Base-by-base conservation (phyloP, 345 rosid species). In the Geranium brycei region DNA sequence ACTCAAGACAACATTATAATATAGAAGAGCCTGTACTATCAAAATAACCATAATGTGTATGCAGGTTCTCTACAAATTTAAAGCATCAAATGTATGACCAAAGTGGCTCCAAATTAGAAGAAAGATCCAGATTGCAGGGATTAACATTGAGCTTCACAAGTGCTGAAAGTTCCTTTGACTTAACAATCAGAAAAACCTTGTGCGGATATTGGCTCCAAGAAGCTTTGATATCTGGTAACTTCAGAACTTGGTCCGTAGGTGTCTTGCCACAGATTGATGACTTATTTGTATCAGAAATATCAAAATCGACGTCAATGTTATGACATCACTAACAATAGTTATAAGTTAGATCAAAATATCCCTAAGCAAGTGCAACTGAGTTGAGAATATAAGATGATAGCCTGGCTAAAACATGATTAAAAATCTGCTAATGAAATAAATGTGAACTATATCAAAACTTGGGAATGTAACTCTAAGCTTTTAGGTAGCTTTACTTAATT, bases 111-210 rank as follows among this genome's bases (percentile, higher is more conserved):
- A 60, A 60, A 67, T 60, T 61, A 41, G 66, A 61, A 61, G 19
- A 67, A 67, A 53, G 64, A 32, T 51, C 69, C 55, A 61, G 65
- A 55, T 60, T 61, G 70, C 70, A 17, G 35, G 65, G 63, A 66
- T 66, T 40, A 66, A 17, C 62, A 31, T 59, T 66, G 64, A 67
- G 60, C 64, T 56, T 67, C 51, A 57, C 59, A 67, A 67, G 64
- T 67, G 60, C 70, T 61, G 60, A 67, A 61, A 40, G 23, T 17
- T 66, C 41, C 19, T 15, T n/a, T 57, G 62, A 18, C 47, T 66
- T 66, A 66, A 66, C 63, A 18, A 66, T 16, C 61, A 58, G 51
- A 66, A 58, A 61, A 31, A 57, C 53, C 35, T 51, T 67, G 51
- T 67, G 31, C 64, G 19, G 58, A 58, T 63, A 61, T 59, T 12